phyloP scores from a whole-genome alignment of 768 basidiomycete species.

The Crucibulum laeve region DNA sequence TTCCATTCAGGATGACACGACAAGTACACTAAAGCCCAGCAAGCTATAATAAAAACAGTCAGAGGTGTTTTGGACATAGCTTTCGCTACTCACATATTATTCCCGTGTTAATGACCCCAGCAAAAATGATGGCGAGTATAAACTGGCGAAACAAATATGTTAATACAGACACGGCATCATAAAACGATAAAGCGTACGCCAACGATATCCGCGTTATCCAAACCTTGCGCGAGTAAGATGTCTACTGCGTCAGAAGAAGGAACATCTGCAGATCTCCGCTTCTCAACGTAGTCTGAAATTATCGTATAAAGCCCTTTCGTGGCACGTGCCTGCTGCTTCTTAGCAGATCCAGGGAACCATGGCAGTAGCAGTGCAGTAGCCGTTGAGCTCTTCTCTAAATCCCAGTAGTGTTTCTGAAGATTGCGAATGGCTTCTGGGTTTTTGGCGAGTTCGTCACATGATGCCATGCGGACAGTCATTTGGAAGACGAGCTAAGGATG shows the following conservation, averaged over 20 bases:
- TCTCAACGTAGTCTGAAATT: conserved; percentile 20
- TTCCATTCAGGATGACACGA: conserved; percentile 30
- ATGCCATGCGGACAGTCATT: conserved; percentile 30
- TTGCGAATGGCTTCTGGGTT: conserved; percentile 15
- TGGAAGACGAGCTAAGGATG: conserved; percentile 25
- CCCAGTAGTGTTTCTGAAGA: conserved; percentile 22
- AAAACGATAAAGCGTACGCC: conserved; percentile 10
- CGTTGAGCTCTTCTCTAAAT: conserved; percentile 28
- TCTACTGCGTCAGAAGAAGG: conserved; percentile 29
- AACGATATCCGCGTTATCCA: conserved; percentile 19
- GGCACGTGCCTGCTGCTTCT: conserved; percentile 22
- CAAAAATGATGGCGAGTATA: conserved; percentile 28
- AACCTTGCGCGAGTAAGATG: conserved; percentile 24
- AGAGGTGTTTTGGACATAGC: neutral
- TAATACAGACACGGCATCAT: neutral
- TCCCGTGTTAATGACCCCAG: conserved; percentile 30
- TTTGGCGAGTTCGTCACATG: conserved; percentile 27
- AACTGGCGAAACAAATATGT: conserved; percentile 13
- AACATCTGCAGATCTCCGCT: conserved; percentile 16
- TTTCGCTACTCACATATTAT: conserved; percentile 21
- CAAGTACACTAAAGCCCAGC: conserved; percentile 31
- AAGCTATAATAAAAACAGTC: conserved; percentile 17
- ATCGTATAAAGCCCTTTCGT: conserved; percentile 22
- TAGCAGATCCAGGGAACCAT: conserved; percentile 27
- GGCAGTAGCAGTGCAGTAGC: conserved; percentile 26